Evolutionary conservation across 306 rosid genomes (phyloP), one percentile per base, ranked within the genome.

Genomic region (Fragaria nilgerrensis): DNA sequence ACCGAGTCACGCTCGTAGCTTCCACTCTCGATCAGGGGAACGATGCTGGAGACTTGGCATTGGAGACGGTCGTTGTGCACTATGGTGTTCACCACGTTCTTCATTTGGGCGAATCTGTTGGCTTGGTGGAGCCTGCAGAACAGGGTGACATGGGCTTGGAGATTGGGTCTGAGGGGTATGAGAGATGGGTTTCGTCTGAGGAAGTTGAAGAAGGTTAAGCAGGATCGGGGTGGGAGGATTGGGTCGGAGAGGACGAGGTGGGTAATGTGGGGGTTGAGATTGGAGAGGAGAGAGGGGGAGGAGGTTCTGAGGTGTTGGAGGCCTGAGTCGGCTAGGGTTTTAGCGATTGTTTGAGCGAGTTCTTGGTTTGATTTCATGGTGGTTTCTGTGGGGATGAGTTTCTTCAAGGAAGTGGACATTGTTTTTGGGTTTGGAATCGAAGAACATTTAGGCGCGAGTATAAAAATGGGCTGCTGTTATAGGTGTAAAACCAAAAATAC

Each of bases 231-330:
- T 16, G 82, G 77, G 58, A 87, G 73, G 53, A 19, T 32, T 9
- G 96, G 88, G 85, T 92, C 44, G 13, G 94, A 86, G 75, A 90
- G 89, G 75, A 94, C 86, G 75, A 68, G 85, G 77, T 86, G 78
- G 6, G 88, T 85, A 32, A 86, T 78, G 10, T 82, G 72, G 61
- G 90, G 75, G 41, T 87, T 85, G 74, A 92, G 82, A 76, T 76
- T 53, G 71, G 90, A 73, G 70, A 87, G 85, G 37, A 86, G 75
- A 64, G 86, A 80, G 1, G 53, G 53, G 9, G 82, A 85, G 9
- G 56, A 61, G 53, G 73, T 47, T 75, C 66, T 53, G 78, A 84
- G 81, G 83, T 75, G 61, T 59, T 77, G 79, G 67, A 76, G 76
- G 68, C 82, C 79, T 39, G 84, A 75, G 43, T 75, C 76, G 77